Conservation (phyloP, 2,329 filamentous ascomycete genomes). For the Plenodomus biglobosus region DNA sequence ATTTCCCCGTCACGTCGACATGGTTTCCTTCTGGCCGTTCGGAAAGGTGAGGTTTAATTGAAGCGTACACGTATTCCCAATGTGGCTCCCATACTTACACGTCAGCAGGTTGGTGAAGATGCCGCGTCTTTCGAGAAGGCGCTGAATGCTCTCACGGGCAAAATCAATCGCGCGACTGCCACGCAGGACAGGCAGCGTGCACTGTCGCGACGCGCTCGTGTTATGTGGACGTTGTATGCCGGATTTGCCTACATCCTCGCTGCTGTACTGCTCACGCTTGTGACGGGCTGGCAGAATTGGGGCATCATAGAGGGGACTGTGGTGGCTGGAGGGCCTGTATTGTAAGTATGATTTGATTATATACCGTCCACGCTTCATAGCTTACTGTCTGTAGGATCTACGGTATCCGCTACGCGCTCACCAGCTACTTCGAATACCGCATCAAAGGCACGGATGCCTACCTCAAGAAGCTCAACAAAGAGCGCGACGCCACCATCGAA, state of each 20-base stretch:
- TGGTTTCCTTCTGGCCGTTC: conserved; percentile 84
- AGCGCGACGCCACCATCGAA: conserved; percentile 85
- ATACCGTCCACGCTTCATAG: too few species aligned
- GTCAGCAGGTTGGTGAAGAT: conserved; percentile 70
- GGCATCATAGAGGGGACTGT: conserved; percentile 75
- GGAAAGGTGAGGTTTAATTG: conserved; percentile 11
- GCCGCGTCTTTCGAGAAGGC: conserved; percentile 92
- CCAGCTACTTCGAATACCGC: conserved; percentile 77
- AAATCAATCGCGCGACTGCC: conserved; percentile 74
- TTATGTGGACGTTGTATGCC: conserved; percentile 87
- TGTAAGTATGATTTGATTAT: conserved; percentile 55
- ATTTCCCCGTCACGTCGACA: conserved; percentile 44
- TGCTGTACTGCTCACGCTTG: conserved; percentile 76
- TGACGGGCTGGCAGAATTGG: conserved; percentile 82
- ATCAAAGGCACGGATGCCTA: conserved; percentile 68
- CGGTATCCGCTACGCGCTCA: conserved; percentile 65
- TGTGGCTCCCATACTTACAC: conserved; percentile 11
- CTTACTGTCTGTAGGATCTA: conserved; percentile 68
- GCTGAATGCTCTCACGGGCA: conserved; percentile 76
- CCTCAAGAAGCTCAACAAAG: conserved; percentile 73
- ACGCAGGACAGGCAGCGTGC: conserved; percentile 73
- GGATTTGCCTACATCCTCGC: conserved; percentile 89
- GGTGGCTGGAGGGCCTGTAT: conserved; percentile 73
- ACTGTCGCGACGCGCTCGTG: conserved; percentile 74
- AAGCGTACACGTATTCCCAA: conserved; percentile 1